Evolutionary conservation across 352 stramenopile species (phyloP).

Genomic region (Phytopythium sindhum): DNA sequence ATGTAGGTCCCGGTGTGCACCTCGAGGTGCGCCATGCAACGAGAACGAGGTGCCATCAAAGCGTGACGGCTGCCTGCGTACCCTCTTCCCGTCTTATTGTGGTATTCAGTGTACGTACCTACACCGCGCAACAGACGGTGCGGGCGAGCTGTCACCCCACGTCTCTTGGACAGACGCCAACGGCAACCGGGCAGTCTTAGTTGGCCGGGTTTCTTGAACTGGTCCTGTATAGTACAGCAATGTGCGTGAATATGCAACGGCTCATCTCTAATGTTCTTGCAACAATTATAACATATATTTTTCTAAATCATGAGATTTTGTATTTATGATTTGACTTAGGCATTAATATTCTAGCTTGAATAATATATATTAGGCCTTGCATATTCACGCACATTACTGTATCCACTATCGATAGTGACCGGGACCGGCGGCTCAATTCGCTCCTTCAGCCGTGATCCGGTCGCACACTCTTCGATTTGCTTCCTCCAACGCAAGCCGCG

Average conservation of each 20-base stretch:
- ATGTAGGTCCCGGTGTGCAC: background rate
- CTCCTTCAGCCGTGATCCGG: background rate
- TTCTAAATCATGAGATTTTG: too few species aligned
- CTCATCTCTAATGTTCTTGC: too few species aligned
- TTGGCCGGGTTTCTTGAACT: background rate
- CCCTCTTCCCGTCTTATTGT: background rate
- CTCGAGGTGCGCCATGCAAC: background rate
- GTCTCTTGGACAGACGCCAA: background rate
- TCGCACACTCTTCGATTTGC: slow-evolving; percentile 6
- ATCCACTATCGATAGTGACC: too few species aligned
- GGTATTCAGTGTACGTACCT: background rate
- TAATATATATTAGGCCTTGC: too few species aligned
- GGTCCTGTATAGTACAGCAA: too few species aligned
- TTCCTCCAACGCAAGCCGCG: background rate
- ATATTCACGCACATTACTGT: too few species aligned
- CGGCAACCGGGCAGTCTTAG: background rate
- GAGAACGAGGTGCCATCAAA: background rate
- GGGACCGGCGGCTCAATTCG: too few species aligned
- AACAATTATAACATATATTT: too few species aligned
- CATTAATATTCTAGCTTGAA: too few species aligned
- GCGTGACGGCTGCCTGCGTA: background rate
- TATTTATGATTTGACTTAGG: too few species aligned
- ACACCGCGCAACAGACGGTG: background rate
- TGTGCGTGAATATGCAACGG: too few species aligned
- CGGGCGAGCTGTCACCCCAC: background rate